Base-by-base conservation (phyloP, 2,329 filamentous ascomycete genomes). In the Lecanoromycetidae sp. region DNA sequence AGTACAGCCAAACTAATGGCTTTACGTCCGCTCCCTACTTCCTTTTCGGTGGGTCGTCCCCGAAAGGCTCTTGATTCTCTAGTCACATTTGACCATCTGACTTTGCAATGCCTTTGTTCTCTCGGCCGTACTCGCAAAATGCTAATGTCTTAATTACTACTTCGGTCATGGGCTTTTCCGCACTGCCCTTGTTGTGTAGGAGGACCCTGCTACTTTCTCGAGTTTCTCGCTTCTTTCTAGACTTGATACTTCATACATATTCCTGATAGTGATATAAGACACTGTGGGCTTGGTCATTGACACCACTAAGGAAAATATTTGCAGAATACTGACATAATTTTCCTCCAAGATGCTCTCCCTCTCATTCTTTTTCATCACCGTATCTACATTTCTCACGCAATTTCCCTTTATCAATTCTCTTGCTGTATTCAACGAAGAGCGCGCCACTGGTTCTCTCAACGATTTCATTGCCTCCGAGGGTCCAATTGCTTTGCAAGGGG, bases 401-500 rank as follows among this genome's bases (percentile, higher is more conserved):
- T 6, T 36, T 9, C 32, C 42, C 23, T 17, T 50, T 12, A 32
- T 42, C 9, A 36, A 30, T 23, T 40, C 42, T 2, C 37, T 34
- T 29, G 20, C 37, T 26, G n/a, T n/a, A n/a, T 26, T 41, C 17
- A 19, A 19, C 29, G 15, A 33, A 23, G 30, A 33, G 15, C 43
- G 44, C 10, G 26, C 38, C 17, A 29, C 44, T 17, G 26, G 19
- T 17, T 23, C 37, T 15, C 8, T 51, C 20, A 57, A 58, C 22
- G 56, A 54, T 9, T 72, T 66, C 53, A 61, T 77, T 43, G 55
- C 64, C 6, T 57, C 60, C 1, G 69, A 78, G 54, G 67, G 64
- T 17, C 55, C 61, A 0, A 61, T 74, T 49, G 69, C 75, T 6
- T 62, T 75, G 20, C 64, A 74, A 53, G 70, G 72, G 22, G 64